Base-by-base conservation (phyloP, 2,329 filamentous ascomycete genomes). In the Aspergillus alliaceus region DNA sequence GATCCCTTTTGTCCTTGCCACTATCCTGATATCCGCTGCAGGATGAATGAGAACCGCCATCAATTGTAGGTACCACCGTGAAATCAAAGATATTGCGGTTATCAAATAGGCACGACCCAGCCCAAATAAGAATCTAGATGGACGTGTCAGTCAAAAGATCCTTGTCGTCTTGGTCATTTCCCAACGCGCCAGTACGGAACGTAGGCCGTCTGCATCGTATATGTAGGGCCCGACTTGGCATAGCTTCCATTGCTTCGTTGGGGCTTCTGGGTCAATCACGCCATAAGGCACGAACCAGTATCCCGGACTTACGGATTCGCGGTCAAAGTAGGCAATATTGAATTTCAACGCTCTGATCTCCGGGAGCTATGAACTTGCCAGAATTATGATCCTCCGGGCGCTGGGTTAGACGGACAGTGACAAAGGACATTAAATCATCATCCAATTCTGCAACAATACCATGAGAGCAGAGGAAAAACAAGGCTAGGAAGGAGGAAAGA, bases 261-360 rank as follows among this genome's bases (percentile, higher is more conserved):
- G 61, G 18, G 52, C 32, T 44, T 72, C 67, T 8, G 62, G 65
- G 1, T 60, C 58, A 48, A 69, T 61, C 14, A 54, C 51, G 37
- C 60, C 63, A 65, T 80, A 82, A 4, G 79, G 79, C 6, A 80
- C 70, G 63, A 82, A 81, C 63, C 79, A 77, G 67, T 80, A 81
- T 9, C 79, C 79, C 1, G 79, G 77, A 11, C 71, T 71, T 18
- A 69, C 57, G 20, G 53, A 39, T 24, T 63, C 60, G 25, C 64
- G 63, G 58, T 71, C 64, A 53, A 69, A 58, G 39, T 68, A 64
- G n/a, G 60, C 59, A 49, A 72, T 58, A 29, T 71, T 59, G 58
- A 67, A 69, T 58, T 65, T 70, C 27, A 66, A 48, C 8, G 66
- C 63, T 51, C 63, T 61, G 39, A 66, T 47, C 29, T 65, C 56